phyloP scores from a whole-genome alignment of 768 basidiomycete genomes.

The Lentinula boryana region DNA sequence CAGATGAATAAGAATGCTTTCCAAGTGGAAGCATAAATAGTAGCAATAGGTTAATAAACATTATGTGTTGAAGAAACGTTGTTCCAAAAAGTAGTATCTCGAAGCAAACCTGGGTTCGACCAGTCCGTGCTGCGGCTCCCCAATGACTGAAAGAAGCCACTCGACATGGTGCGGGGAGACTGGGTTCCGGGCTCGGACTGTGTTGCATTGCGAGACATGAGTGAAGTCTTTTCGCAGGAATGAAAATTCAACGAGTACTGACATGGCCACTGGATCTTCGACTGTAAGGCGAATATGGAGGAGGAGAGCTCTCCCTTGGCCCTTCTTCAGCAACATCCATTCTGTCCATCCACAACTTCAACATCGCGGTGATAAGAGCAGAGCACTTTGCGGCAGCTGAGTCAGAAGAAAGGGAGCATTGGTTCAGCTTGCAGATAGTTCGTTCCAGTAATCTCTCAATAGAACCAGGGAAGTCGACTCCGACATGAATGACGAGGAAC shows the following conservation, averaged over 20 bases:
- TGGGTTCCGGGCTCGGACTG: background rate
- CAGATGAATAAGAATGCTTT: too few species aligned
- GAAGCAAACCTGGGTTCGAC: background rate
- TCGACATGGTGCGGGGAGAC: background rate
- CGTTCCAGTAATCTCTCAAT: background rate
- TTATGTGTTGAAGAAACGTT: background rate
- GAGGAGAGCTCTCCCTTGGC: background rate
- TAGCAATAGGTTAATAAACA: background rate
- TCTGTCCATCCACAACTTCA: background rate
- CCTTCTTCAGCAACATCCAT: background rate
- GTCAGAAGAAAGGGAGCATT: background rate
- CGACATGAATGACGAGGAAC: background rate
- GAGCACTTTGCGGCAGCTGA: background rate
- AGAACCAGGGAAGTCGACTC: constrained; percentile 1
- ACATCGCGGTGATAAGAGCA: background rate
- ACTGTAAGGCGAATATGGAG: background rate
- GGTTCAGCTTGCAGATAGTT: background rate
- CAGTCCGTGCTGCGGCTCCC: background rate
- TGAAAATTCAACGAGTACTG: background rate
- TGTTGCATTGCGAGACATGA: background rate
- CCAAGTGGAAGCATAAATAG: background rate
- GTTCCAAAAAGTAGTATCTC: background rate
- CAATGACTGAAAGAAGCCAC: background rate
- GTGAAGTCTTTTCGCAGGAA: background rate
- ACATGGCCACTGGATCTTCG: background rate